These are phyloP conservation scores for Cunninghamia lanceolata DNA, from an alignment of 75 land plant species.

Conservation along the genomic window DNA sequence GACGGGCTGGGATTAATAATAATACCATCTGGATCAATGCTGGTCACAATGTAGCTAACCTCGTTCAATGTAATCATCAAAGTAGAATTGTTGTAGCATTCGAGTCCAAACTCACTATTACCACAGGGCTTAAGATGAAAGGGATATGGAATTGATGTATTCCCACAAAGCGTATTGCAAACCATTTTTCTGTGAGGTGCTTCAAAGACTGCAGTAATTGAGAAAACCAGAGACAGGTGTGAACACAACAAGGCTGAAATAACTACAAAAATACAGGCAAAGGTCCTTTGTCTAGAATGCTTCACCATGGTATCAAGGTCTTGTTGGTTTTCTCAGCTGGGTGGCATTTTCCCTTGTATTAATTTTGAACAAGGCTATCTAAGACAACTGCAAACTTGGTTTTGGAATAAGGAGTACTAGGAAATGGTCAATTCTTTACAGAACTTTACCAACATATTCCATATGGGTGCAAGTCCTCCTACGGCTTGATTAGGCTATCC, in stretches of 20 bases:
- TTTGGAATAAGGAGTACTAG: neutral
- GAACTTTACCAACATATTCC: neutral
- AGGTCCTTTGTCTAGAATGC: neutral
- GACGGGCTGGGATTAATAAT: neutral
- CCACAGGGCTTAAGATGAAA: constrained; percentile 8
- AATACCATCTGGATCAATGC: neutral
- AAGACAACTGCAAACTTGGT: neutral
- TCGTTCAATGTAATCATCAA: neutral
- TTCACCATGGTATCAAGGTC: neutral
- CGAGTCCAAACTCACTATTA: neutral
- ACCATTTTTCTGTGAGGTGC: neutral
- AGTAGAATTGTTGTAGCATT: neutral
- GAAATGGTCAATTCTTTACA: neutral
- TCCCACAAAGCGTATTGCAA: neutral
- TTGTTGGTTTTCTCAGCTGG: neutral
- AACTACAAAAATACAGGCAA: neutral
- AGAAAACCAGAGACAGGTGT: neutral
- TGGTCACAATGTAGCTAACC: neutral
- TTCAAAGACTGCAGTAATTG: neutral
- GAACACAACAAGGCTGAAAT: neutral
- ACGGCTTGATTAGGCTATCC: neutral
- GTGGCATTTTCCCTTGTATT: neutral
- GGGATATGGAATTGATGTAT: constrained; percentile 10
- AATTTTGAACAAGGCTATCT: neutral
- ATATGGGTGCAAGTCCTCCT: neutral